These are phyloP conservation scores for Lipomyces spencermartinsiae DNA, from an alignment of 805 yeast genomes.

Conservation along the genomic window DNA sequence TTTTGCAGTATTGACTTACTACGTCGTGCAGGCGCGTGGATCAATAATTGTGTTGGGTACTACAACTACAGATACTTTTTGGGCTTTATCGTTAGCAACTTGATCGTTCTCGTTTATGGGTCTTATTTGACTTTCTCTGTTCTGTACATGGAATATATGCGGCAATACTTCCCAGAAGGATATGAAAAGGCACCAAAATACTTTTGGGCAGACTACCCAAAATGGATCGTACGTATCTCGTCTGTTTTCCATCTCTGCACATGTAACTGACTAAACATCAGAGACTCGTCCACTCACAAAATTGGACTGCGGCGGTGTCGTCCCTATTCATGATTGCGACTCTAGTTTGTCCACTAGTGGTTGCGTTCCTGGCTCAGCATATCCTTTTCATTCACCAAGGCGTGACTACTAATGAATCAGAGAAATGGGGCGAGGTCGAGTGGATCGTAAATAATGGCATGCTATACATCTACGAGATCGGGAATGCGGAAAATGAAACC, in stretches of 20 bases:
- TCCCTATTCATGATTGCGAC: constrained; percentile 55
- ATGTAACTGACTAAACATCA: background rate
- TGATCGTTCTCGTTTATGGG: constrained; percentile 54
- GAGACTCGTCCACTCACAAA: constrained; percentile 29
- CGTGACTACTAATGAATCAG: constrained; percentile 75
- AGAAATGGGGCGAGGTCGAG: constrained; percentile 72
- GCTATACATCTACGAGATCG: constrained; percentile 46
- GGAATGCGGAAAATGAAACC: background rate
- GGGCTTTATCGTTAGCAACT: constrained; percentile 59
- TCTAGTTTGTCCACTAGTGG: constrained; percentile 53
- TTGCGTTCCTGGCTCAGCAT: constrained; percentile 56
- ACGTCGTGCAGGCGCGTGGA: constrained; percentile 51
- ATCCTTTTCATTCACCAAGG: constrained; percentile 63
- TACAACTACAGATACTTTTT: constrained; percentile 69
- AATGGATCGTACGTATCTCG: constrained; percentile 25
- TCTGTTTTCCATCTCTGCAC: background rate
- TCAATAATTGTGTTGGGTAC: constrained; percentile 66
- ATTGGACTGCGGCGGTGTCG: constrained; percentile 39
- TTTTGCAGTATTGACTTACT: background rate
- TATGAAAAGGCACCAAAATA: constrained; percentile 16
- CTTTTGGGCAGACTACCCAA: constrained; percentile 26
- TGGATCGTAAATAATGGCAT: constrained; percentile 54
- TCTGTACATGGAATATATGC: constrained; percentile 23
- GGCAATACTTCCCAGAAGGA: constrained; percentile 29
- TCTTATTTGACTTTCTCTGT: constrained; percentile 43